phyloP scores from a whole-genome alignment of 1,284 basidiomycete genomes.

The Cryptococcus sp. region DNA sequence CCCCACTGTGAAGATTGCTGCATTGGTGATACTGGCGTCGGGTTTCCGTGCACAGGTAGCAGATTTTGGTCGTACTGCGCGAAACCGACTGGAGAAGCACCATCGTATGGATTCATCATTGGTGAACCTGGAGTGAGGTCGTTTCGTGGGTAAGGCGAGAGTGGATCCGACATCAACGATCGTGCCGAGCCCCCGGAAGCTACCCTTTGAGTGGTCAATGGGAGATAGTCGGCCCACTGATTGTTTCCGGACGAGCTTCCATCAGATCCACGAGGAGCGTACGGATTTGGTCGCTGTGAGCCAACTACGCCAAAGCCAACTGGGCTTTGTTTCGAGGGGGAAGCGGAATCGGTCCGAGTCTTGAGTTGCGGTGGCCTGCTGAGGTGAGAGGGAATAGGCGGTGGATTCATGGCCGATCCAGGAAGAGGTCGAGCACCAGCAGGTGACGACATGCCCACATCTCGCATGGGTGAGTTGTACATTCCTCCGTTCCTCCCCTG shows the following conservation, averaged over 20 bases:
- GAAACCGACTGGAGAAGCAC: background rate
- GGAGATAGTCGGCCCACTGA: slow-evolving; percentile 30
- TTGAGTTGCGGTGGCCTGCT: slow-evolving; percentile 9
- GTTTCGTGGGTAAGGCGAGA: slow-evolving; percentile 27
- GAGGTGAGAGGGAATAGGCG: slow-evolving; percentile 27
- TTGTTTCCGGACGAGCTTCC: slow-evolving; percentile 14
- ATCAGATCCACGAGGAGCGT: slow-evolving; percentile 33
- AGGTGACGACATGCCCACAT: slow-evolving; percentile 25
- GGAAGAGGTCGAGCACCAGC: background rate
- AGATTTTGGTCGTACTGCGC: slow-evolving; percentile 12
- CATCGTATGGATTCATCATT: slow-evolving; percentile 26
- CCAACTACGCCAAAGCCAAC: background rate
- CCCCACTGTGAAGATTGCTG: background rate
- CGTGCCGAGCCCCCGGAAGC: slow-evolving; percentile 26
- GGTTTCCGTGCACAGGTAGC: background rate
- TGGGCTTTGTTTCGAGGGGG: slow-evolving; percentile 5
- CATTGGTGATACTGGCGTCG: background rate
- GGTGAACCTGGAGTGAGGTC: slow-evolving; percentile 29
- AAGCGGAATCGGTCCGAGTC: slow-evolving; percentile 6
- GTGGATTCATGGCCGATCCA: slow-evolving; percentile 25
- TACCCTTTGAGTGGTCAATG: slow-evolving; percentile 16
- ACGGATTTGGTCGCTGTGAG: slow-evolving; percentile 25
- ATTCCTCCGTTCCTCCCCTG: background rate
- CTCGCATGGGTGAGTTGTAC: slow-evolving; percentile 5
- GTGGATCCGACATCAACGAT: slow-evolving; percentile 29